Evolutionary conservation across 2,329 filamentous ascomycete genomes (phyloP).

Genomic region (Phialemonium atrogriseum): DNA sequence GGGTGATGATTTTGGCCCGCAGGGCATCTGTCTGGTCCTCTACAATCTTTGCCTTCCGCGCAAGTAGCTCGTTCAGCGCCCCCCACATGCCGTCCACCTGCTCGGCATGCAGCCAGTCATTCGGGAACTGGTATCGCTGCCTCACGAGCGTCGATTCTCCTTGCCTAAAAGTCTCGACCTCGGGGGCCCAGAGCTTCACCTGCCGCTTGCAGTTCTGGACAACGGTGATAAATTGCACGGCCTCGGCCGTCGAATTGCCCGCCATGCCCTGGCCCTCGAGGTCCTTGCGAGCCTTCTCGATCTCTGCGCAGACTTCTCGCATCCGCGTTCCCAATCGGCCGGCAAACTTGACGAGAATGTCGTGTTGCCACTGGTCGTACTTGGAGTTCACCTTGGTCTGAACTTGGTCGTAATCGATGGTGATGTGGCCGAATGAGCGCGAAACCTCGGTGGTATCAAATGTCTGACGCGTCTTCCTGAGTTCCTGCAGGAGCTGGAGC

Average conservation of each 20-base stretch:
- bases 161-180: constrained; percentile 92
- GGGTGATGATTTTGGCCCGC: constrained; percentile 86
- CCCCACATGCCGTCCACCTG: constrained; percentile 97
- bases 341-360: constrained; percentile 91
- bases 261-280: constrained; percentile 89
- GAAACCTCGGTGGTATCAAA: constrained; percentile 97
- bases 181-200: constrained; percentile 87
- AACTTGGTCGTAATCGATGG: constrained; percentile 96
- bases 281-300: constrained; percentile 82
- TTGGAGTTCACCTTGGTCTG: constrained; percentile 98
- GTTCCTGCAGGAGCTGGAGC: constrained; percentile 94
- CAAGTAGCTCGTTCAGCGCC: constrained; percentile 82
- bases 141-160: constrained; percentile 87
- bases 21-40: constrained; percentile 93
- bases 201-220: constrained; percentile 95
- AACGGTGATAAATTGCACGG: constrained; percentile 96
- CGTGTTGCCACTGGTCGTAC: constrained; percentile 99
- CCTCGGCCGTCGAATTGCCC: constrained; percentile 90
- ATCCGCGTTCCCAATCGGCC: constrained; percentile 80
- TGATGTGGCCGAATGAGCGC: constrained; percentile 85
- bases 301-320: constrained; percentile 84
- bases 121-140: constrained; percentile 87
- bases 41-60: constrained; percentile 89
- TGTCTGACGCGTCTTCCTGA: constrained; percentile 87
- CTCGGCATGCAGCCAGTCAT: constrained; percentile 91